Evolutionary conservation across 257 asterid genomes (phyloP).

Genomic region (Gentiana macrophylla): DNA sequence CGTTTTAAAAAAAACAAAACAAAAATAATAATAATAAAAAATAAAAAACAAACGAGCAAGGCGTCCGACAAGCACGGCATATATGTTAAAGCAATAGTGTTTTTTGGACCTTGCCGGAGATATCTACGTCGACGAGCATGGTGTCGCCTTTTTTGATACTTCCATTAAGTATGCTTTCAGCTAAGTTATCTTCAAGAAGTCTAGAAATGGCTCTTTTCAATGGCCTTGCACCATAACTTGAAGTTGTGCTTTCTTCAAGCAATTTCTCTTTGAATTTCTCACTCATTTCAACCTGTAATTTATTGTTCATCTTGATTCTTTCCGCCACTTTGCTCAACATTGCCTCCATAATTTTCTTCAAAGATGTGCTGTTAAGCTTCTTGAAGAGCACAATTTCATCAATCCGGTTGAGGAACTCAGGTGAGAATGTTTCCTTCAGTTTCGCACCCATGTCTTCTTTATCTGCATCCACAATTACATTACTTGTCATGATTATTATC

Average conservation of each 20-base stretch:
- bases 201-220: slow-evolving; percentile 75
- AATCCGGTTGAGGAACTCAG: slow-evolving; percentile 70
- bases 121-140: slow-evolving; percentile 45
- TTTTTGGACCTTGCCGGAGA: too few species aligned
- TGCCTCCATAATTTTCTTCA: slow-evolving; percentile 68
- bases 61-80: too few species aligned
- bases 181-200: slow-evolving; percentile 75
- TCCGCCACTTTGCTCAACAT: slow-evolving; percentile 61
- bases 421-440: slow-evolving; percentile 65
- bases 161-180: slow-evolving; percentile 60
- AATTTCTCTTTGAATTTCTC: slow-evolving; percentile 59
- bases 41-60: too few species aligned
- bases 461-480: slow-evolving; percentile 61
- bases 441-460: slow-evolving; percentile 50
- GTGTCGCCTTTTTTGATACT: slow-evolving; percentile 66
- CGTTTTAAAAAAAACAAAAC: too few species aligned
- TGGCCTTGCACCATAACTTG: slow-evolving; percentile 82
- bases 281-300: slow-evolving; percentile 47
- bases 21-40: too few species aligned
- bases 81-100: too few species aligned
- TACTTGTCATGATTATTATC: slow-evolving; percentile 73
- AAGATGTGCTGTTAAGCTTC: slow-evolving; percentile 58
- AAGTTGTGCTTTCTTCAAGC: slow-evolving; percentile 36
- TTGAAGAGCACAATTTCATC: slow-evolving; percentile 77
- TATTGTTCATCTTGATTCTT: slow-evolving; percentile 45